Conservation (phyloP, 176 grass and related monocot genomes). For the Zoysia pacifica region DNA sequence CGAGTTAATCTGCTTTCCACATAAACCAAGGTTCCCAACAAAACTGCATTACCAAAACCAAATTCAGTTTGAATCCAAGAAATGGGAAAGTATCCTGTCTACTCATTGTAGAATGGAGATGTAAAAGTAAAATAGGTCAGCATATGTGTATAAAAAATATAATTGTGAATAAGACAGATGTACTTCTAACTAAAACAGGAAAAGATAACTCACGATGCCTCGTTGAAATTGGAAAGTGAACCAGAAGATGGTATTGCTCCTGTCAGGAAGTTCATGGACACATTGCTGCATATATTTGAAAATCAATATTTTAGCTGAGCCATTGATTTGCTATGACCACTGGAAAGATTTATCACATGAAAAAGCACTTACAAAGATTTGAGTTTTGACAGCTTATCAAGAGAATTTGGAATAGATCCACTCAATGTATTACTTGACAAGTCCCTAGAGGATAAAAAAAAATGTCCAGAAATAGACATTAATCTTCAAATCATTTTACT, state of each 20-base stretch:
- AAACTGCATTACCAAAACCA: conserved; percentile 47
- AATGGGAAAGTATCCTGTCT: conserved; percentile 5
- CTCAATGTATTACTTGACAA: conserved; percentile 97
- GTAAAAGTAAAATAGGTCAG: neutral
- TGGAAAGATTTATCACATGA: conserved; percentile 35
- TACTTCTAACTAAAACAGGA: neutral
- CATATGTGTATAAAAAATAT: conserved; percentile 5
- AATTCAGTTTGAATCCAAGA: conserved; percentile 31
- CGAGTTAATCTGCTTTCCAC: conserved; percentile 84
- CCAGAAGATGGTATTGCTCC: conserved; percentile 82
- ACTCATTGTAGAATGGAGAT: conserved; percentile 14
- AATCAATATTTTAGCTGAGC: neutral
- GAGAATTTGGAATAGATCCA: conserved; percentile 78
- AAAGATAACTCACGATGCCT: conserved; percentile 80
- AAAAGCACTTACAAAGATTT: conserved; percentile 74
- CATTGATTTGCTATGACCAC: neutral
- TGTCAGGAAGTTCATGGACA: conserved; percentile 97
- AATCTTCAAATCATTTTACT: conserved; percentile 5
- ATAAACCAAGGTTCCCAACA: conserved; percentile 87
- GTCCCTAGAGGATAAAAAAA: conserved; percentile 55
- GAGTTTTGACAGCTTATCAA: conserved; percentile 83
- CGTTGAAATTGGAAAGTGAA: conserved; percentile 73
- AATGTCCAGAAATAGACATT: too few species aligned
- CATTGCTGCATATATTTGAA: conserved; percentile 72
- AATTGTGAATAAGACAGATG: neutral